A percentile compares a stretch with the other conserved stretches of the same genome.
Evolutionary conservation across 106 monocot species (phyloP).

Genomic region (Alisma plantagoaquatica): DNA sequence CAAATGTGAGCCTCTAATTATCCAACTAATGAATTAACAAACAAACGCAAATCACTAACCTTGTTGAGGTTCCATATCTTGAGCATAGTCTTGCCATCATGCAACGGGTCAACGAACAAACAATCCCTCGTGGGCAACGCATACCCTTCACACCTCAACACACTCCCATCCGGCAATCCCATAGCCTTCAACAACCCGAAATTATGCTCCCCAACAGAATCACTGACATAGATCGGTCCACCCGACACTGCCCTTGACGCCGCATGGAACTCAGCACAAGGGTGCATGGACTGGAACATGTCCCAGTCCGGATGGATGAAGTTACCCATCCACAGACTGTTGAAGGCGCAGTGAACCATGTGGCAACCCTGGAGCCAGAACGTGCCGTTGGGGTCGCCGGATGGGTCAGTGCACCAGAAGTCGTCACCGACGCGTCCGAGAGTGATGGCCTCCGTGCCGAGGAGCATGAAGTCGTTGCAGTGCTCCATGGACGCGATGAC

Average conservation of each 20-base stretch:
- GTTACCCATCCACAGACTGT: conserved; percentile 86
- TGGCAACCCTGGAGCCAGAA: conserved; percentile 92
- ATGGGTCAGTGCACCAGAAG: conserved; percentile 86
- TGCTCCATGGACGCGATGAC: conserved; percentile 95
- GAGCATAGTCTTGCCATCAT: conserved; percentile 70
- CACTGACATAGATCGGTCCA: conserved; percentile 77
- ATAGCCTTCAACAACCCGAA: conserved; percentile 51
- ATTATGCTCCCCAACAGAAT: conserved; percentile 63
- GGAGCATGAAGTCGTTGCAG: conserved; percentile 97
- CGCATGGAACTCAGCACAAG: conserved; percentile 81
- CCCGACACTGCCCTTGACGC: conserved; percentile 90
- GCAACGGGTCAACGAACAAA: conserved; percentile 62
- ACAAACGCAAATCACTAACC: conserved; percentile 7
- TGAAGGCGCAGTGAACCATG: conserved; percentile 97
- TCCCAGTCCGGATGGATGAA: conserved; percentile 98
- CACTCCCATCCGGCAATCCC: conserved; percentile 51
- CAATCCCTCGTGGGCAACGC: conserved; percentile 81
- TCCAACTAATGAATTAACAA: not conserved
- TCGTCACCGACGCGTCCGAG: conserved; percentile 88
- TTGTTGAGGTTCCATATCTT: conserved; percentile 93
- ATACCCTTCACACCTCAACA: conserved; percentile 58
- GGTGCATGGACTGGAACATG: conserved; percentile 94
- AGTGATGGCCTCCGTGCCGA: conserved; percentile 64
- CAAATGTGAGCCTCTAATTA: too few relatives aligned
- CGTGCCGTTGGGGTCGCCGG: conserved; percentile 73